Evolutionary conservation across 192 early-diverging fungal genomes (phyloP).

Genomic region (Podila horticola): DNA sequence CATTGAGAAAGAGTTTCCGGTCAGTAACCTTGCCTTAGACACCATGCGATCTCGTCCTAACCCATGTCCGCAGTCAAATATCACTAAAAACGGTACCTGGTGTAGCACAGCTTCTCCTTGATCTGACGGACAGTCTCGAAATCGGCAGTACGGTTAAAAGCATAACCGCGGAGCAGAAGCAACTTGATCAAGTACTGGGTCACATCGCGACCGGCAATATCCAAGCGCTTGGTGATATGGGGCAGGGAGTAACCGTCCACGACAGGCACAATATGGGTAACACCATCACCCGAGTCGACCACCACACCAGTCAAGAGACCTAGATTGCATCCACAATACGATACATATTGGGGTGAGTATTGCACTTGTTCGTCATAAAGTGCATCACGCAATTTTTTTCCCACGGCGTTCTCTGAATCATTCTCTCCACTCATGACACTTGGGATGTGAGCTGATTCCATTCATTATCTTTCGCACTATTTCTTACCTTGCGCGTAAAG

Average conservation of each 20-base stretch:
- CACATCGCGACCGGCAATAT: constrained; percentile 96
- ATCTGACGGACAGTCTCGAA: constrained; percentile 98
- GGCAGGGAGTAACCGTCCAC: constrained; percentile 94
- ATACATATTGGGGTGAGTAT: background rate
- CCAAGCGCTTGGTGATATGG: constrained; percentile 88
- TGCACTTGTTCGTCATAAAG: background rate
- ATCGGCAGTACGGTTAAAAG: constrained; percentile 97
- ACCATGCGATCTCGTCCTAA: background rate
- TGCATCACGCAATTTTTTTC: too few species aligned
- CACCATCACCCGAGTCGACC: constrained; percentile 98
- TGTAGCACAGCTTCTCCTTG: constrained; percentile 98
- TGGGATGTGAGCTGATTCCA: too few species aligned
- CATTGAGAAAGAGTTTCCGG: background rate
- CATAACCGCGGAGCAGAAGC: constrained; percentile 91
- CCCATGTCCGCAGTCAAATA: background rate
- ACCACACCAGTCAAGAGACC: constrained; percentile 95
- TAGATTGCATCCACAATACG: constrained; percentile 12
- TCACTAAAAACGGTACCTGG: constrained; percentile 68
- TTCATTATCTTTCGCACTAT: background rate
- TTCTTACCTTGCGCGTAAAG: constrained; percentile 94
- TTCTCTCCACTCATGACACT: too few species aligned
- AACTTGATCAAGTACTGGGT: constrained; percentile 98
- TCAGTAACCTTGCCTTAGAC: background rate
- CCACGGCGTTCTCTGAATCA: too few species aligned
- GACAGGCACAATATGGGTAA: constrained; percentile 99